phyloP scores from a whole-genome alignment of 495 filamentous ascomycete genomes.

The Penicillium arizonense region DNA sequence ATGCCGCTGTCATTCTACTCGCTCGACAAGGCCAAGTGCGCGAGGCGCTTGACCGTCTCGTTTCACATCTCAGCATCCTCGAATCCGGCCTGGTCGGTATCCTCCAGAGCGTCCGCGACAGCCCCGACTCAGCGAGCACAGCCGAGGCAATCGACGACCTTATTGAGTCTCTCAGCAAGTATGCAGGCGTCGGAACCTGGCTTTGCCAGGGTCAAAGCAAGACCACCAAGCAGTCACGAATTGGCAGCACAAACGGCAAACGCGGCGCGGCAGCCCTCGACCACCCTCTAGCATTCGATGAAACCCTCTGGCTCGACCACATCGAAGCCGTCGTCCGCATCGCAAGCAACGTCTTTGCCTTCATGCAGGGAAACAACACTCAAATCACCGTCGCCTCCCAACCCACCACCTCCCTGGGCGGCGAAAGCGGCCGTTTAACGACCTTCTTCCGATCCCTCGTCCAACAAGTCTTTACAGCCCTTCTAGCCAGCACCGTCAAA shows the following conservation, averaged over 20 bases:
- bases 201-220: conserved; percentile 89
- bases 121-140: conserved; percentile 52
- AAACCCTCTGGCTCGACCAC: conserved; percentile 86
- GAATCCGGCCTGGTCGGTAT: conserved; percentile 77
- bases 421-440: conserved; percentile 48
- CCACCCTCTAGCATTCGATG: conserved; percentile 69
- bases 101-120: conserved; percentile 52
- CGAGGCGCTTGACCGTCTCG: conserved; percentile 79
- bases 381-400: conserved; percentile 14
- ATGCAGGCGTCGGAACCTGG: conserved; percentile 89
- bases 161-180: conserved; percentile 78
- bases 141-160: conserved; percentile 57
- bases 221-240: conserved; percentile 42
- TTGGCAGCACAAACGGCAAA: conserved; percentile 35
- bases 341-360: conserved; percentile 57
- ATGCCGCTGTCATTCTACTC: conserved; percentile 90
- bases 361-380: conserved; percentile 28
- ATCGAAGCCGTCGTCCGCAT: conserved; percentile 82
- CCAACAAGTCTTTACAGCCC: conserved; percentile 85
- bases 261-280: conserved; percentile 42
- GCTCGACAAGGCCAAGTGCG: conserved; percentile 83
- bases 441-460: conserved; percentile 71
- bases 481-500: conserved; percentile 66
- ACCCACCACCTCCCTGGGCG: conserved; percentile 3
- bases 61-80: conserved; percentile 72